phyloP scores from a whole-genome alignment of 371 early-diverging fungal genomes.

The Circinella umbellata region DNA sequence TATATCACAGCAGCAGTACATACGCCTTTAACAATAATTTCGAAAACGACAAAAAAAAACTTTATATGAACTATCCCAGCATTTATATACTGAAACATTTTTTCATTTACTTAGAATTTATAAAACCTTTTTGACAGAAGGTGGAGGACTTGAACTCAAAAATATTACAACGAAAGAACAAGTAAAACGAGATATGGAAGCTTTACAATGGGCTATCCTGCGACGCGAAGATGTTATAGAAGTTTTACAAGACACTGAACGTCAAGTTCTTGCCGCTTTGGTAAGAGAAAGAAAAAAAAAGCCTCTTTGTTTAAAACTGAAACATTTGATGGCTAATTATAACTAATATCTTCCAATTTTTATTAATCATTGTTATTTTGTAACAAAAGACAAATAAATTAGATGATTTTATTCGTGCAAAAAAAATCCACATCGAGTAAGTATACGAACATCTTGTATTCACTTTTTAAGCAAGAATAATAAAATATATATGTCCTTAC shows the following conservation, averaged over 20 bases:
- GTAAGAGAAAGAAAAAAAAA: constrained; percentile 18
- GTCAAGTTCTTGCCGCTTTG: constrained; percentile 35
- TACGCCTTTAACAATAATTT: too few relatives aligned
- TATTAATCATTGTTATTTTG: not conserved
- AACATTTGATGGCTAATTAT: not conserved
- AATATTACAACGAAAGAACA: constrained; percentile 27
- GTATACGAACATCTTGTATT: not conserved
- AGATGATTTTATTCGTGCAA: constrained; percentile 12
- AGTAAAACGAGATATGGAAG: constrained; percentile 26
- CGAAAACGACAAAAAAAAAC: too few relatives aligned
- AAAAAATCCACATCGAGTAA: constrained; percentile 10
- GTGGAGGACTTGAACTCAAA: constrained; percentile 35
- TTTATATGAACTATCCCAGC: too few relatives aligned
- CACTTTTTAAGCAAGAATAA: too few relatives aligned
- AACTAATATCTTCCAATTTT: not conserved
- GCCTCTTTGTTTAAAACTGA: not conserved
- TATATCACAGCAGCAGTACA: not conserved
- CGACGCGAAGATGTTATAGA: constrained; percentile 25
- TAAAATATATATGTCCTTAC: not conserved
- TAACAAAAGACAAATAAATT: constrained; percentile 1
- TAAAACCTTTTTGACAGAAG: constrained; percentile 38
- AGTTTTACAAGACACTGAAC: constrained; percentile 38
- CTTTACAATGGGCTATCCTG: constrained; percentile 37
- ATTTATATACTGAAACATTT: too few relatives aligned
- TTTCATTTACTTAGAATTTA: constrained; percentile 35